A percentile compares a stretch with the other conserved stretches of the same genome.
Evolutionary conservation across 495 filamentous ascomycete species (phyloP).

Genomic region (Articulospora tetracladia): DNA sequence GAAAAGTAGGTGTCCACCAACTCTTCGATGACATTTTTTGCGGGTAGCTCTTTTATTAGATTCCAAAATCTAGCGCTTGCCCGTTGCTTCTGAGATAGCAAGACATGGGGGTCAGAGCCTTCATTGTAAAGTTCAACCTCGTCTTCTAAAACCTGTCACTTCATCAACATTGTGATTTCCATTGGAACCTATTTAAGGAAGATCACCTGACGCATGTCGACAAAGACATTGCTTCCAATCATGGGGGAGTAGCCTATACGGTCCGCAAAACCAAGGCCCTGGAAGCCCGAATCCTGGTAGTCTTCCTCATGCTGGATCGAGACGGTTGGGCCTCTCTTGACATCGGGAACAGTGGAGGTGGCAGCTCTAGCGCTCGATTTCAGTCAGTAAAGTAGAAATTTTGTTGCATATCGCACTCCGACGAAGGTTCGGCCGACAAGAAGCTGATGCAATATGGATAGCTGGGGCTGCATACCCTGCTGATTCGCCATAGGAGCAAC

Average conservation of each 20-base stretch:
- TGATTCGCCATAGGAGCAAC: neutral
- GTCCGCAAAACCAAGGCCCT: neutral
- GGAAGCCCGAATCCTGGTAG: neutral
- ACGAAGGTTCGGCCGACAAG: too few relatives aligned
- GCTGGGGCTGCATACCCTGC: neutral
- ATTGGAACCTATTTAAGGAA: neutral
- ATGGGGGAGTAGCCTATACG: neutral
- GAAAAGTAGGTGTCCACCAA: neutral
- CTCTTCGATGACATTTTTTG: neutral
- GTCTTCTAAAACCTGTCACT: neutral
- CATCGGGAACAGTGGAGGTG: neutral
- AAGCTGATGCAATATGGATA: too few relatives aligned
- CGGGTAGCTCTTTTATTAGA: neutral
- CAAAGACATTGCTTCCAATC: neutral
- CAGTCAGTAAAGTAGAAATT: too few relatives aligned
- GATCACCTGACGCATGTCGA: neutral
- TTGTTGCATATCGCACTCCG: too few relatives aligned
- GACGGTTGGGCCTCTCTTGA: neutral
- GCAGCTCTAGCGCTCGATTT: neutral
- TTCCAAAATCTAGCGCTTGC: neutral
- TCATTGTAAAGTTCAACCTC: neutral
- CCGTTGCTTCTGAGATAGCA: neutral
- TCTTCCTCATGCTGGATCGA: neutral
- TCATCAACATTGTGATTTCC: neutral
- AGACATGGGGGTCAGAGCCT: neutral